Conservation (phyloP, 1,284 basidiomycete species). For the Coniferiporia weirii region DNA sequence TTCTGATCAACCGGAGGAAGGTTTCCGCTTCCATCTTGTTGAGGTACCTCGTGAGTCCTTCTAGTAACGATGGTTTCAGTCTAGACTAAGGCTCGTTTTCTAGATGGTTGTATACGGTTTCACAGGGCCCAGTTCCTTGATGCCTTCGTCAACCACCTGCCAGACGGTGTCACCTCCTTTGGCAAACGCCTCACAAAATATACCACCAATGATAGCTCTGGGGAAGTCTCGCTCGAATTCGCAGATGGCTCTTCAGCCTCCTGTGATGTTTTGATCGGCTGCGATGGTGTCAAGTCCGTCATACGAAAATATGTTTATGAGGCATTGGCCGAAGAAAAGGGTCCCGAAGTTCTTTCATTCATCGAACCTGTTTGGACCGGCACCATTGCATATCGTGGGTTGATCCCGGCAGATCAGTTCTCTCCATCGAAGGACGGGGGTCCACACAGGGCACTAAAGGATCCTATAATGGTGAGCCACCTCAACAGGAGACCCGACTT, state of each 20-base stretch:
- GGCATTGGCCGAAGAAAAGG: conserved; percentile 18
- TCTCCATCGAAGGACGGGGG: conserved; percentile 13
- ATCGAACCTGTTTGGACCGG: conserved; percentile 35
- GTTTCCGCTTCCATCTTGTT: conserved; percentile 35
- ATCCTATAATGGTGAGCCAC: conserved; percentile 20
- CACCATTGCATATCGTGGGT: conserved; percentile 30
- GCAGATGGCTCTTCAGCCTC: conserved; percentile 41
- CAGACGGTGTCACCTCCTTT: conserved; percentile 36
- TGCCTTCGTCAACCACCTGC: conserved; percentile 39
- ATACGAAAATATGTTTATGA: conserved; percentile 27
- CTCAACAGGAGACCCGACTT: background rate
- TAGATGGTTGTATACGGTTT: conserved; percentile 16
- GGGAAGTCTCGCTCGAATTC: conserved; percentile 37
- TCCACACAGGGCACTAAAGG: conserved; percentile 12
- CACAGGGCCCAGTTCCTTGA: conserved; percentile 44
- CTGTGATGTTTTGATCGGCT: conserved; percentile 47
- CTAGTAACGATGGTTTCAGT: background rate
- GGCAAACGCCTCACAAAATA: conserved; percentile 46
- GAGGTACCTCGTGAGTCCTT: conserved; percentile 34
- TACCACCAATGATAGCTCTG: conserved; percentile 18
- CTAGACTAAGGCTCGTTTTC: background rate
- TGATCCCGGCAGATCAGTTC: conserved; percentile 31
- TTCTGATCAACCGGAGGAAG: conserved; percentile 36
- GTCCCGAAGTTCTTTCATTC: conserved; percentile 18
- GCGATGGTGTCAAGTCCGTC: conserved; percentile 45